These are phyloP conservation scores for Bruguiera hainesii DNA, from an alignment of 441 rosid species.

Conservation along the genomic window DNA sequence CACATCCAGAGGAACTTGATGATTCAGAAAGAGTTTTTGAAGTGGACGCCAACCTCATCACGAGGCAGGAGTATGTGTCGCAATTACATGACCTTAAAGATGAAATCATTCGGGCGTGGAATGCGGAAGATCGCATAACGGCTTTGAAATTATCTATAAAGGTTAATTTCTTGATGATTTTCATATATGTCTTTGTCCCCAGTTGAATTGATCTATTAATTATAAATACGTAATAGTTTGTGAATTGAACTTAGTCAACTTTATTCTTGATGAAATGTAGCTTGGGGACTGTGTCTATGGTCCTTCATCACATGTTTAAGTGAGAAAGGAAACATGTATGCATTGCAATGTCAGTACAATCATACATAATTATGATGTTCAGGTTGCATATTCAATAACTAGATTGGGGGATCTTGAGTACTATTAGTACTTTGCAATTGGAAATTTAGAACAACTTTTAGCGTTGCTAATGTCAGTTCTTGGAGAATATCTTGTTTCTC, in stretches of 20 bases:
- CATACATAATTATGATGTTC: too few species aligned
- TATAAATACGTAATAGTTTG: constrained; percentile 12
- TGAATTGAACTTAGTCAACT: constrained; percentile 1
- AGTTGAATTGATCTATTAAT: constrained; percentile 12
- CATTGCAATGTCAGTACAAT: too few species aligned
- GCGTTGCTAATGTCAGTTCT: constrained; percentile 8
- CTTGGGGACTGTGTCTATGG: not conserved
- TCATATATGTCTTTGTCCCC: constrained; percentile 1
- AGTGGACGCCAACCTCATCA: constrained; percentile 47
- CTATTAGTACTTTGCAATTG: not conserved
- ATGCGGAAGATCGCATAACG: constrained; percentile 66
- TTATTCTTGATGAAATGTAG: constrained; percentile 3
- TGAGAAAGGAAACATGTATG: too few species aligned
- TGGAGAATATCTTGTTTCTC: constrained; percentile 11
- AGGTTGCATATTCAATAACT: too few species aligned
- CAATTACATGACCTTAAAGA: constrained; percentile 73
- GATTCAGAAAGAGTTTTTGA: constrained; percentile 48
- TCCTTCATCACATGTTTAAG: constrained; percentile 4
- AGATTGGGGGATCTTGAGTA: not conserved
- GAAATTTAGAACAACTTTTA: not conserved
- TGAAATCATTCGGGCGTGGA: constrained; percentile 73
- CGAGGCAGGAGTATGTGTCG: constrained; percentile 71
- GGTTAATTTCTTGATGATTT: constrained; percentile 36
- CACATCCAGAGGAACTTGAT: constrained; percentile 48
- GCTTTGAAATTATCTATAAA: constrained; percentile 77